These are phyloP conservation scores for Leucaena leucocephala DNA, from an alignment of 306 rosid genomes.

Conservation along the genomic window DNA sequence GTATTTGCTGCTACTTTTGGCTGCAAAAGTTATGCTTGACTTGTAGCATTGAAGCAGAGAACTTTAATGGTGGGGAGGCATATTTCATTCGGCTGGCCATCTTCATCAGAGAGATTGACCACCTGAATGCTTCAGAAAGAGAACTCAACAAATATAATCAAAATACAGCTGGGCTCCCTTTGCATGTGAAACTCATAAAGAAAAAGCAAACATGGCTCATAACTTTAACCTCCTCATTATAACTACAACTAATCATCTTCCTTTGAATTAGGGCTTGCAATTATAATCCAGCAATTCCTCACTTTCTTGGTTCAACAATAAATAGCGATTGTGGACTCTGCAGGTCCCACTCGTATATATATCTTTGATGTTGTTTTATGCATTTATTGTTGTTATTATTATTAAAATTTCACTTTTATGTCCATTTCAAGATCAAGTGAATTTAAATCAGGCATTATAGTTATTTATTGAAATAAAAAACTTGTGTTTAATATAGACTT, in stretches of 20 bases:
- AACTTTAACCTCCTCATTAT: background rate
- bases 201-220: background rate
- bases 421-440: background rate
- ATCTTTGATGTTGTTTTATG: background rate
- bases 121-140: conserved; percentile 14
- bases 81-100: conserved; percentile 11
- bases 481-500: background rate
- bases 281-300: background rate
- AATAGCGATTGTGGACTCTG: conserved; percentile 28
- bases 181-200: conserved; percentile 13
- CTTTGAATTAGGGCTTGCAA: background rate
- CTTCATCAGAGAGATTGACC: conserved; percentile 33
- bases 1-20: conserved; percentile 15
- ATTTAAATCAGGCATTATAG: no score
- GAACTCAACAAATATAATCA: background rate
- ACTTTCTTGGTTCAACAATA: background rate
- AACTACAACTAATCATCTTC: background rate
- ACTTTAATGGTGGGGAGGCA: conserved; percentile 1
- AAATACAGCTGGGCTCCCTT: conserved; percentile 18
- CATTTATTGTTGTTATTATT: background rate
- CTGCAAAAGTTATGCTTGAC: background rate
- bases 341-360: conserved; percentile 26
- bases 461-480: background rate
- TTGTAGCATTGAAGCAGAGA: background rate
- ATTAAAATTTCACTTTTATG: background rate